These are phyloP conservation scores for Ogataea trehalophila DNA, from an alignment of 805 yeast species.

Conservation along the genomic window DNA sequence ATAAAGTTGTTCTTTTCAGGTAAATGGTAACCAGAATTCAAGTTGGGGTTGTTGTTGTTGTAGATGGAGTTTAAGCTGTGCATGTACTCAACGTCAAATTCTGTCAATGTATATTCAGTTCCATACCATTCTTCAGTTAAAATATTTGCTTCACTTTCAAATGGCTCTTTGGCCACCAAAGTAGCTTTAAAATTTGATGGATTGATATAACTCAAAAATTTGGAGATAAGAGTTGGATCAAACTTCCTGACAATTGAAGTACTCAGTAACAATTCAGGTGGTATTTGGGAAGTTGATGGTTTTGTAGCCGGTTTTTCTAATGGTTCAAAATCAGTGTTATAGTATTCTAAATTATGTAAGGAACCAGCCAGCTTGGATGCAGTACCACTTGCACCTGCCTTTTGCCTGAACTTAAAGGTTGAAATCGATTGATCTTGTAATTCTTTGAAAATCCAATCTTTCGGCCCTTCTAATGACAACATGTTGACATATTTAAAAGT, in stretches of 20 bases:
- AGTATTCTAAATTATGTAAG: conserved; percentile 22
- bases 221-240: conserved; percentile 47
- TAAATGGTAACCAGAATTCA: conserved; percentile 36
- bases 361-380: conserved; percentile 45
- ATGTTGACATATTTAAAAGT: conserved; percentile 72
- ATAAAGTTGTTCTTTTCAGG: conserved; percentile 79
- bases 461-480: conserved; percentile 54
- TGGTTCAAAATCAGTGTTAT: conserved; percentile 19
- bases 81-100: conserved; percentile 38
- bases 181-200: conserved; percentile 58
- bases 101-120: conserved; percentile 59
- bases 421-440: conserved; percentile 61
- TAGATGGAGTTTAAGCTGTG: conserved; percentile 29
- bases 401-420: conserved; percentile 77
- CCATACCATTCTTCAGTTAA: conserved; percentile 83
- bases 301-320: neutral
- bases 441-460: conserved; percentile 79
- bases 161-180: conserved; percentile 43
- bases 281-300: conserved; percentile 36
- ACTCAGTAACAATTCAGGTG: conserved; percentile 60
- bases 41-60: conserved; percentile 23
- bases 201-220: conserved; percentile 45
- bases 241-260: conserved; percentile 50
- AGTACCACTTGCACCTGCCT: conserved; percentile 63
- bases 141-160: conserved; percentile 38